Percentiles rank a stretch among this genome's conserved stretches.
Evolutionary conservation across 345 rosid genomes (phyloP).

Genomic region (Heritiera littoralis): DNA sequence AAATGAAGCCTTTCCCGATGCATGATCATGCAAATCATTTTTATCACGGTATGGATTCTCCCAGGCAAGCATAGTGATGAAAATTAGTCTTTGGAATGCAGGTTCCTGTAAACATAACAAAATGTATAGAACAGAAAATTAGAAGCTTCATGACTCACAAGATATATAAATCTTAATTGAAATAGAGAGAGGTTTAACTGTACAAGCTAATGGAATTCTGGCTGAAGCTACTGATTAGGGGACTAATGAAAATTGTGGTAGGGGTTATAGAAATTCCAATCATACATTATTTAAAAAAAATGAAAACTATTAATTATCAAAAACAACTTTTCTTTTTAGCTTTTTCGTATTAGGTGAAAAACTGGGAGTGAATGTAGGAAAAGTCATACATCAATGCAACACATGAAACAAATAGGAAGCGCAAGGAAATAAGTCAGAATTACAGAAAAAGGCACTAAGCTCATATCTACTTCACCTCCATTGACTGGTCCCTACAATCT

Average conservation of each 20-base stretch:
- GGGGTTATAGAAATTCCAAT: not conserved
- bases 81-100: conserved; percentile 85
- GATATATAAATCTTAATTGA: not conserved
- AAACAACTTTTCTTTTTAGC: not conserved
- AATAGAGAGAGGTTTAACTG: not conserved
- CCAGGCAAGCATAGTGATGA: conserved; percentile 98
- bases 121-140: not conserved
- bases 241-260: not conserved
- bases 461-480: not conserved
- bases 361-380: not conserved
- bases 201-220: not conserved
- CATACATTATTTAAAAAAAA: not conserved
- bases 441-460: not conserved
- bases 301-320: not conserved
- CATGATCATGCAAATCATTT: conserved; percentile 29
- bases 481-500: not conserved
- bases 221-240: not conserved
- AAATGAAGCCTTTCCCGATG: conserved; percentile 51
- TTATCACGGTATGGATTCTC: conserved; percentile 65
- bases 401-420: not conserved
- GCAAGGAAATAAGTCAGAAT: not conserved
- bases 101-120: conserved; percentile 57
- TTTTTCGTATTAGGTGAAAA: not conserved
- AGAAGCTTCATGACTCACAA: conserved; percentile 7
- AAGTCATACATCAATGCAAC: not conserved